Evolutionary conservation across 257 asterid species (phyloP), one percentile per base, ranked within the genome.

Genomic region (Solanum chaucha): DNA sequence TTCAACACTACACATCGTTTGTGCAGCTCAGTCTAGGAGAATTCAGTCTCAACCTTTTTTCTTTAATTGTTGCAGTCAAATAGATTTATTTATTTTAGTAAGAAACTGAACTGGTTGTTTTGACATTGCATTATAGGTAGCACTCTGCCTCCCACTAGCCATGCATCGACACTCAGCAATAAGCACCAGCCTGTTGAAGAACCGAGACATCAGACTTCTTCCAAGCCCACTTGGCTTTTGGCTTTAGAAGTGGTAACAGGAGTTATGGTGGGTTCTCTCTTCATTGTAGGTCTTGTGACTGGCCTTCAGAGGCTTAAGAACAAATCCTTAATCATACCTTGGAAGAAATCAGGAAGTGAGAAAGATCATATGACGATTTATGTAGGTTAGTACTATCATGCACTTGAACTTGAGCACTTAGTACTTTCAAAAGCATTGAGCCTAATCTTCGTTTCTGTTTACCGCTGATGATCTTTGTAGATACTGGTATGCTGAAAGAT

Each of bases 271-370:
- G 94, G 97, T 78, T 87, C 91, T 87, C 94, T 97, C 58, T 91
- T 97, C 86, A 74, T 93, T 3, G 87, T 93, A 83, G 96, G 93
- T 87, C 78, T 96, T 90, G 71, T 93, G 73, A 91, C 98, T 36
- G 92, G 91, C 32, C 81, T 89, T 91, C 93, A 90, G 72, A 96
- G 90, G 92, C 96, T 93, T 92, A 95, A 95, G 88, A 90, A 87
- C 40, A 92, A 92, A 87, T 94, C 98, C 77, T 93, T 94, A 0
- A 92, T 95, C 55, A 94, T 93, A 87, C 98, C 98, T 4, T 96
- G 99, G 99, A 97, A 93, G 92, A 97, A 93, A 89, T 96, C 98
- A 17, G 90, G 92, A 68, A 96, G 98, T 61, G 61, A 92, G 85
- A 95, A 88, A 91, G 98, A 96, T 81, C 89, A 90, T 90, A 90